phyloP scores from a whole-genome alignment of 176 grass and related monocot genomes.

The Miscanthus lutarioriparius region DNA sequence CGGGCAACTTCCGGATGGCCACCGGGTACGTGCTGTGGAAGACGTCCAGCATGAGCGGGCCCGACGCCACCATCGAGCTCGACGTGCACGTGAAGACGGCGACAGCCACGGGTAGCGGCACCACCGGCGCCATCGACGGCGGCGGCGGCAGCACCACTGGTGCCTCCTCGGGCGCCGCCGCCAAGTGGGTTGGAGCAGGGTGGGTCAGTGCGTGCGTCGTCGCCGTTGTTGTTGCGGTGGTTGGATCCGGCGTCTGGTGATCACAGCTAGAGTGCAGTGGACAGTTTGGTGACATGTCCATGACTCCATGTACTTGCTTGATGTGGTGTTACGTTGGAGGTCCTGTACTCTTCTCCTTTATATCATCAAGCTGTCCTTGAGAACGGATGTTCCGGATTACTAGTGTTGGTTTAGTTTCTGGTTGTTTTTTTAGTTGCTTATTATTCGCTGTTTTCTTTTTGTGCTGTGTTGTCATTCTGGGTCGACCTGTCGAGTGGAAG shows the following conservation, averaged over 20 bases:
- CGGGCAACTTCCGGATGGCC: conserved; percentile 47
- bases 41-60: not conserved
- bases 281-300: not conserved
- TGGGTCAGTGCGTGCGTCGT: not conserved
- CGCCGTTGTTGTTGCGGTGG: not conserved
- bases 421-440: no score
- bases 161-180: not conserved
- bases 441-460: no score
- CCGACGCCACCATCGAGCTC: conserved; percentile 33
- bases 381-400: no score
- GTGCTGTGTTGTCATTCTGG: no score
- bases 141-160: not conserved
- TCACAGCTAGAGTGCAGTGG: not conserved
- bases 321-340: no score
- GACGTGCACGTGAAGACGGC: conserved; percentile 20
- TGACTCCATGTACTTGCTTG: not conserved
- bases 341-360: no score
- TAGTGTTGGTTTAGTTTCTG: no score
- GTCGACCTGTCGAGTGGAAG: no score
- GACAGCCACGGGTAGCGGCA: not conserved
- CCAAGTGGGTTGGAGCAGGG: not conserved
- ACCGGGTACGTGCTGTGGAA: conserved; percentile 50
- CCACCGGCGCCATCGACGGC: not conserved
- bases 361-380: no score
- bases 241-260: not conserved